A percentile compares a stretch with the other conserved stretches of the same genome.
phyloP scores from a whole-genome alignment of 768 basidiomycete species.

The Psilocybe azurescens region DNA sequence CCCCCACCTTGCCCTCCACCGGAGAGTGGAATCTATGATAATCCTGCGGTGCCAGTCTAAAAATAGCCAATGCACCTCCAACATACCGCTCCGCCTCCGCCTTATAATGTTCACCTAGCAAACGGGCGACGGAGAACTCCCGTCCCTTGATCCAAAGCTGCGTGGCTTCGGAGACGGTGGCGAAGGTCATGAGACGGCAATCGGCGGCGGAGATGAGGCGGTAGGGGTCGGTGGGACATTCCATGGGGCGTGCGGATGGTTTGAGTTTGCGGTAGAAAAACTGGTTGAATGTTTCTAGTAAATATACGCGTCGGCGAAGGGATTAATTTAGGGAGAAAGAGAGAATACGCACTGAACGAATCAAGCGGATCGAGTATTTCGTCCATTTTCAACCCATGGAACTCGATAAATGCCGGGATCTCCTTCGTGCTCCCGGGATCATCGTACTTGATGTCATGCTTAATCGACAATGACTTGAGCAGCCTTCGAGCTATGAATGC shows the following conservation, averaged over 20 bases:
- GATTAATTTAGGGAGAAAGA: neutral
- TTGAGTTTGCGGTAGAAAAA: conserved; percentile 93
- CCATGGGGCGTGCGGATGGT: conserved; percentile 76
- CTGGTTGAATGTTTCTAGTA: conserved; percentile 86
- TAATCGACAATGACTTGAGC: conserved; percentile 86
- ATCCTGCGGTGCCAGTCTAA: conserved; percentile 94
- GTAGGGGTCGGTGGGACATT: conserved; percentile 72
- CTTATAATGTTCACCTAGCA: conserved; percentile 83
- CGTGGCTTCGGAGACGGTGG: conserved; percentile 85
- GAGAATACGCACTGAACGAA: conserved; percentile 71
- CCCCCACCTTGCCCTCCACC: conserved; percentile 83
- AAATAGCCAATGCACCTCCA: conserved; percentile 88
- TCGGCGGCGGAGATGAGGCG: conserved; percentile 91
- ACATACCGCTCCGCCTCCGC: conserved; percentile 70
- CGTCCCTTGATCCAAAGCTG: conserved; percentile 96
- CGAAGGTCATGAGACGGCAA: conserved; percentile 93
- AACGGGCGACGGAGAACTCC: conserved; percentile 81
- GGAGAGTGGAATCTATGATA: conserved; percentile 95
- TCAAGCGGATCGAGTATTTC: conserved; percentile 86
- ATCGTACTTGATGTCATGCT: conserved; percentile 95
- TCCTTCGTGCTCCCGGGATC: conserved; percentile 82
- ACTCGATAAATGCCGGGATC: conserved; percentile 88
- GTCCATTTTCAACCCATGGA: conserved; percentile 82
- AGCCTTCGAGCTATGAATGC: conserved; percentile 29
- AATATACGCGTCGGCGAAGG: too few species aligned